A percentile compares a stretch with the other conserved stretches of the same genome.
Conservation (phyloP, 306 rosid species). For the Malus sylvestris region DNA sequence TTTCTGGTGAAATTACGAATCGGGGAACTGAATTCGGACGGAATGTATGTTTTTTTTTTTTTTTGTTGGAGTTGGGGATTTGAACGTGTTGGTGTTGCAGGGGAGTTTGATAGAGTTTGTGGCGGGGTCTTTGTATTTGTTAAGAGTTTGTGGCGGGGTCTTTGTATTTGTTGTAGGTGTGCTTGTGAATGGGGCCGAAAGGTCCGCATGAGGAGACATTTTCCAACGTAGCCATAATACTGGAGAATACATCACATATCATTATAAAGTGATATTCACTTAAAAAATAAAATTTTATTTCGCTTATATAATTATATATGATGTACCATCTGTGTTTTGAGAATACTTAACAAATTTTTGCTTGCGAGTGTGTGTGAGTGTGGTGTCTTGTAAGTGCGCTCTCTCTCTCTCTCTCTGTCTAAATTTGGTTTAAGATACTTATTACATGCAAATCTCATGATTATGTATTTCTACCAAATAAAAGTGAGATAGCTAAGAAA, state of each 20-base stretch:
- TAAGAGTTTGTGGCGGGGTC: background rate
- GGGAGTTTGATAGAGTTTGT: background rate
- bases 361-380: no score
- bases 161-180: background rate
- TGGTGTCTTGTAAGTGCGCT: background rate
- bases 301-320: rapidly evolving
- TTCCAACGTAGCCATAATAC: no score
- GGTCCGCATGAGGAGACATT: no score
- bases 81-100: background rate
- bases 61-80: background rate
- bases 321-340: rapidly evolving
- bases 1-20: background rate
- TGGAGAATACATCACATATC: rapidly evolving
- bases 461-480: no score
- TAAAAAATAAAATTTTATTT: no score
- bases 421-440: background rate
- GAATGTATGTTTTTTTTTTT: background rate
- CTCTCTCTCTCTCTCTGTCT: background rate
- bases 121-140: background rate
- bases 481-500: no score
- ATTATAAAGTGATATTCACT: rapidly evolving
- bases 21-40: background rate
- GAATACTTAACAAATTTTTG: no score
- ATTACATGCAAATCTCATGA: no score
- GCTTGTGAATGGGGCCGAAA: background rate